Conservation (phyloP, 257 asterid genomes). For the Fraxinus cuspidata region DNA sequence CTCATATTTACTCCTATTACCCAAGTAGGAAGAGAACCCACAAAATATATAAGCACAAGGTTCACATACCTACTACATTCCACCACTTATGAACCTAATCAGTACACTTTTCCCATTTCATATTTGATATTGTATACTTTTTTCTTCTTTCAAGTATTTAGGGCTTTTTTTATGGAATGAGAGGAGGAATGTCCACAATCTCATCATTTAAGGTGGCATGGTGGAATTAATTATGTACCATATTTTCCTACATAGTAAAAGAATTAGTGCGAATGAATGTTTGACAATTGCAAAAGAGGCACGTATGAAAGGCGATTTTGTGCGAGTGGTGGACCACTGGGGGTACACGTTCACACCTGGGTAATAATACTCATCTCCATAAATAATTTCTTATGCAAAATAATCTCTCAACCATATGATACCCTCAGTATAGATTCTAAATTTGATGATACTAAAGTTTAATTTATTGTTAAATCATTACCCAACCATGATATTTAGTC, state of each 20-base stretch:
- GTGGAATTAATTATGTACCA: neutral
- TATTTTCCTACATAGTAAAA: neutral
- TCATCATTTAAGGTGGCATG: neutral
- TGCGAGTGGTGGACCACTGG: neutral
- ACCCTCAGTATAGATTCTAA: neutral
- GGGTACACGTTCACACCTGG: neutral
- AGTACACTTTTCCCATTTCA: neutral
- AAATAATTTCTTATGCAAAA: neutral
- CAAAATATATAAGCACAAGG: constrained; percentile 2
- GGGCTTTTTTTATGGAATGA: too few species aligned
- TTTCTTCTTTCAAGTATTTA: neutral
- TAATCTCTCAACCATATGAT: neutral
- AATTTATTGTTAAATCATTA: too few species aligned
- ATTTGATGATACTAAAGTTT: too few species aligned
- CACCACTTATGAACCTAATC: constrained; percentile 27
- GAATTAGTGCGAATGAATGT: neutral
- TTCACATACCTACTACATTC: constrained; percentile 31
- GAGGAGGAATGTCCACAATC: neutral
- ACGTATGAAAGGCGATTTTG: neutral
- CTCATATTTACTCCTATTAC: constrained; percentile 38
- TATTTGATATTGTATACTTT: neutral
- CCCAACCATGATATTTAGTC: too few species aligned
- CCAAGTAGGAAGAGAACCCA: neutral
- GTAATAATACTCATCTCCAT: neutral
- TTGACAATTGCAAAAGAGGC: neutral